phyloP scores from a whole-genome alignment of 331 rosid genomes.

The Pyrus hybrid region DNA sequence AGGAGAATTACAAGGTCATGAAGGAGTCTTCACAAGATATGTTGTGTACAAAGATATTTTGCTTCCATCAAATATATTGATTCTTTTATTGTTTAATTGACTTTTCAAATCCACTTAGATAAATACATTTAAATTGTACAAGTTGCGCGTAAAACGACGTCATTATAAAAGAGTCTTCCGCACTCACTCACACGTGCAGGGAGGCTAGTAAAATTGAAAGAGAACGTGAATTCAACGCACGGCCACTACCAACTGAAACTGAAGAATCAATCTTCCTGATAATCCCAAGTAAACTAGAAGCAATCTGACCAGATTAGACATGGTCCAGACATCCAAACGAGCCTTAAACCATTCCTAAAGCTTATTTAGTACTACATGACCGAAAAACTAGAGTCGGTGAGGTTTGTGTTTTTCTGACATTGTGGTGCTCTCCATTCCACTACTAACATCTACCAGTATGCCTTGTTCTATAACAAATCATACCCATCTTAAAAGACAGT shows the following conservation, averaged over 20 bases:
- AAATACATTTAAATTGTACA: no score
- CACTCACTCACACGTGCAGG: no score
- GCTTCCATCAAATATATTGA: no score
- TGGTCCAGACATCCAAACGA: neutral
- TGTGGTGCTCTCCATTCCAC: neutral
- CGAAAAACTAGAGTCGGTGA: neutral
- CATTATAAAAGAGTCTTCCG: no score
- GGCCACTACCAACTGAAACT: neutral
- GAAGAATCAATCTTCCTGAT: neutral
- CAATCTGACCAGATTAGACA: neutral
- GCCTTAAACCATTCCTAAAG: neutral
- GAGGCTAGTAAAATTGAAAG: no score
- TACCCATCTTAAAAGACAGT: neutral
- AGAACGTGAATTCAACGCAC: neutral
- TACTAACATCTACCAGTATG: neutral
- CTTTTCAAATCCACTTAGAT: no score
- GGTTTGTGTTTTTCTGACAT: neutral
- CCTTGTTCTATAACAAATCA: neutral
- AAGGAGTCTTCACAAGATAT: no score
- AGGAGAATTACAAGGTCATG: no score
- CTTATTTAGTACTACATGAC: neutral
- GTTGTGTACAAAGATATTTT: no score
- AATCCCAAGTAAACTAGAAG: neutral
- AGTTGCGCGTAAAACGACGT: no score
- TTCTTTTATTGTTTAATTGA: no score